Evolutionary conservation across 331 rosid genomes (phyloP).

Genomic region (Acacia pycnantha): DNA sequence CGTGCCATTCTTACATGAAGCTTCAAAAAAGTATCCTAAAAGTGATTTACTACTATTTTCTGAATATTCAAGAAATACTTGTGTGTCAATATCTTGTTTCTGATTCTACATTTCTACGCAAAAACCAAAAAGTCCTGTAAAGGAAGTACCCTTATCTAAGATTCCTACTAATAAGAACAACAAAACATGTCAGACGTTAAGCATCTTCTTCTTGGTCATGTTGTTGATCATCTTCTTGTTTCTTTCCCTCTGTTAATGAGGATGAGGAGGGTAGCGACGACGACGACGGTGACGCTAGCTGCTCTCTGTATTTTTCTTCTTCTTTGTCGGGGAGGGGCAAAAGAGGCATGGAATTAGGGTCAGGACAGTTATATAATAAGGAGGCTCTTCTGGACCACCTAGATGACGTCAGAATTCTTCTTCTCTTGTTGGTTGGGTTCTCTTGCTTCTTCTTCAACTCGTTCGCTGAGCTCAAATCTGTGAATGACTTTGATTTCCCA

Average conservation of each 20-base stretch:
- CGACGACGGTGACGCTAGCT: background rate
- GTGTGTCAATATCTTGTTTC: background rate
- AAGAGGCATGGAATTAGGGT: constrained; percentile 78
- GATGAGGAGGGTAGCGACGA: background rate
- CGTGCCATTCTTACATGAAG: constrained; percentile 3
- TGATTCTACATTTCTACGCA: background rate
- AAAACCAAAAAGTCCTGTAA: background rate
- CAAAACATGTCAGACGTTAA: background rate
- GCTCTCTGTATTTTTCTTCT: background rate
- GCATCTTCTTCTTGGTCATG: background rate
- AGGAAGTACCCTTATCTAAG: background rate
- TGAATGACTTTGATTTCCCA: constrained; percentile 83
- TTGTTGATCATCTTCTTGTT: background rate
- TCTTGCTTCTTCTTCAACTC: constrained; percentile 66
- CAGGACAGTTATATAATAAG: constrained; percentile 49
- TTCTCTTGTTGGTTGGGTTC: constrained; percentile 64
- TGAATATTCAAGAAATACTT: no score
- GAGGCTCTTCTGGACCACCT: constrained; percentile 53
- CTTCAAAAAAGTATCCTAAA: background rate
- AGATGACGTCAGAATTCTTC: constrained; percentile 50
- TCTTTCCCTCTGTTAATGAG: constrained; percentile 21
- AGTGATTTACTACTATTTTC: no score
- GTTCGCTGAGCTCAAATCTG: constrained; percentile 45
- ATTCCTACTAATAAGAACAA: background rate
- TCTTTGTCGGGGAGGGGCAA: constrained; percentile 30